Evolutionary conservation across 129 eudicot species (phyloP), one percentile per base, ranked within the genome.

Genomic region (Apium graveolens): DNA sequence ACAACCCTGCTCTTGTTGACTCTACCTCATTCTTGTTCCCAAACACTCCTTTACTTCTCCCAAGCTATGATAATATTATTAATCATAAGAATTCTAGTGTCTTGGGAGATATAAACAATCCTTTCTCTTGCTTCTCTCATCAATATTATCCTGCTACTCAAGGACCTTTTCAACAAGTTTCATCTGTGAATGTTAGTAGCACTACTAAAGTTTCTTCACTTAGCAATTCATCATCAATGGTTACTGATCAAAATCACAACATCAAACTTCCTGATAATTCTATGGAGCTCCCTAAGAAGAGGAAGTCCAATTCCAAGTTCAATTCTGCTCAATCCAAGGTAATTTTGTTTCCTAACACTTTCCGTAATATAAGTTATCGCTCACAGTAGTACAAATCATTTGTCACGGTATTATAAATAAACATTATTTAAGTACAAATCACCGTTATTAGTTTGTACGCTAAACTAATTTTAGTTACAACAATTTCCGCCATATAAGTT

Each of bases 261-360:
- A 85, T 77, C 21, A 89, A 82, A 45, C 60, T 80, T 32, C 72
- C 76, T 53, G 39, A 35, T 46, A 17, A 4, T 60, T 39, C 82
- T 11, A 78, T 79, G 76, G 87, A 70, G 14, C 42, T 7, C 24
- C 39, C 74, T 45, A 89, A 83, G 78, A 89, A 89, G 73, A 85
- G 93, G 80, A 89, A 85, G 78, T 79, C 78, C 77, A 73, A 78
- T 13, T 70, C 74, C 46, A 62, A 62, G 69, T 20, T 37, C 39
- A 70, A 72, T 41, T 84, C 86, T 76, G 87, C 89, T 77, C 90
- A 87, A 72, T 87, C 93, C 62, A 89, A 85, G 87, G 93, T 89
- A 86, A 42, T 48, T 31, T 17, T 62, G 1, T 8, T 32, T 35
- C 2, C 21, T 5, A 27, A n/a, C 66, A 69, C 0, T 11, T 75